Base-by-base conservation (phyloP, 2,329 filamentous ascomycete genomes). In the Colletotrichum gigasporum region DNA sequence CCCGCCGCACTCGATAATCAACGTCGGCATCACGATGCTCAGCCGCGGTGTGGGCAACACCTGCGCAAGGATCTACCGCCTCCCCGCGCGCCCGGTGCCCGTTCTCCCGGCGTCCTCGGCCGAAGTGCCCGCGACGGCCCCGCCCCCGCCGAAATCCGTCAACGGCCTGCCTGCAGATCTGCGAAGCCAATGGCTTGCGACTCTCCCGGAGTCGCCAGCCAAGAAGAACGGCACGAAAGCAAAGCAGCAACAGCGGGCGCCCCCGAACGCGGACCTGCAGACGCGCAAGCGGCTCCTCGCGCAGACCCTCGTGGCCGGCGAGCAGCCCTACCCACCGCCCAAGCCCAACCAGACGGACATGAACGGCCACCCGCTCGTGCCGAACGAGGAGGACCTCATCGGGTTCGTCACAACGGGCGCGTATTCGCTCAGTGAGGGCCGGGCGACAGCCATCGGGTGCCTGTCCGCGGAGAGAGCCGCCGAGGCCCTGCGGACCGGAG, bases 331-430 rank as follows among this genome's bases (percentile, higher is more conserved):
- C 16, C 79, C 79, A 14, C 78, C 78, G 22, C 72, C 72, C 34
- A 69, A 73, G 4, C 71, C 72, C 11, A 81, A 76, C 65, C 74
- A 73, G 58, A 73, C 69, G 52, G 75, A 78, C 66, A 74, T 84
- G 77, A 73, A 77, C 22, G 80, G 81, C 0, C 87, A 92, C 69
- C 90, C 90, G 1, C 73, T 88, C 0, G 88, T 94, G n/a, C 95
- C 95, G 0, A 82, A 83, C 9, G 88, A 89, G 66, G 82, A 86
- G 20, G 92, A 97, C 74, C 82, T 98, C 11, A 87, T 98, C 52
- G 96, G 96, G 0, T 99, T 97, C 74, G 90, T 97, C 22, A 97
- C 94, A 2, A 91, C 91, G 1, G 96, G 95, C 0, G 90, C 92
- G 52, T 97, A 91, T 74, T 94, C 91, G 71, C 84, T 98, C 2